phyloP scores from a whole-genome alignment of 805 yeast genomes.

The Saccharomycopsis guyanensis region DNA sequence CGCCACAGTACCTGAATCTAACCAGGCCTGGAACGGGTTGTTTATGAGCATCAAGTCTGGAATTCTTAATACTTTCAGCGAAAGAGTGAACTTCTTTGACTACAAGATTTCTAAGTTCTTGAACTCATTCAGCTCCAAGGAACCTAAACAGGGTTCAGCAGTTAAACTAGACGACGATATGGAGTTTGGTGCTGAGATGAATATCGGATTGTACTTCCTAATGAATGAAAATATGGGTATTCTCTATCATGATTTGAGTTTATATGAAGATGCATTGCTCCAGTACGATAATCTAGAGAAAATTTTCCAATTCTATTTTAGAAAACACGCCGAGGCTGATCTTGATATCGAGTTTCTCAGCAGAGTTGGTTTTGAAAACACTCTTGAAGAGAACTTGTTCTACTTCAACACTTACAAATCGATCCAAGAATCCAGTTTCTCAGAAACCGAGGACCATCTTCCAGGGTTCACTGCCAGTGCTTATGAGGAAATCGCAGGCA shows the following conservation, averaged over 20 bases:
- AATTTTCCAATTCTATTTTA: constrained; percentile 25
- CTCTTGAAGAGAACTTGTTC: constrained; percentile 15
- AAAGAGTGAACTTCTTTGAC: constrained; percentile 36
- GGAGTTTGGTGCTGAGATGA: constrained; percentile 34
- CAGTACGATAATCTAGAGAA: constrained; percentile 41
- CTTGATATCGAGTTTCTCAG: constrained; percentile 6
- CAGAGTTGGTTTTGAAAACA: constrained; percentile 16
- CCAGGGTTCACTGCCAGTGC: constrained; percentile 6
- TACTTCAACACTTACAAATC: constrained; percentile 18
- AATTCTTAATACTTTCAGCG: constrained; percentile 45
- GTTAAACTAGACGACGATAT: constrained; percentile 5
- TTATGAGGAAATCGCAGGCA: constrained; percentile 16
- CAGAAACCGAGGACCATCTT: constrained; percentile 6
- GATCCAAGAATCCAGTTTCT: constrained; percentile 10
- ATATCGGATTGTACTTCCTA: constrained; percentile 36
- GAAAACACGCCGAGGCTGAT: constrained; percentile 6
- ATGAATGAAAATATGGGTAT: constrained; percentile 45
- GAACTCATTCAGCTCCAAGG: constrained; percentile 13
- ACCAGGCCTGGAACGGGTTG: constrained; percentile 46
- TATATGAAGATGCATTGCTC: constrained; percentile 52
- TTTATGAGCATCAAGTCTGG: constrained; percentile 39
- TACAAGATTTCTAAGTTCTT: constrained; percentile 32
- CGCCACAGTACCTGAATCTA: constrained; percentile 28
- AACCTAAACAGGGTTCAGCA: too few species aligned
- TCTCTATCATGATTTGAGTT: constrained; percentile 45